Evolutionary conservation across 805 yeast species (phyloP), one percentile per base, ranked within the genome.

Genomic region (Candida saitoana): DNA sequence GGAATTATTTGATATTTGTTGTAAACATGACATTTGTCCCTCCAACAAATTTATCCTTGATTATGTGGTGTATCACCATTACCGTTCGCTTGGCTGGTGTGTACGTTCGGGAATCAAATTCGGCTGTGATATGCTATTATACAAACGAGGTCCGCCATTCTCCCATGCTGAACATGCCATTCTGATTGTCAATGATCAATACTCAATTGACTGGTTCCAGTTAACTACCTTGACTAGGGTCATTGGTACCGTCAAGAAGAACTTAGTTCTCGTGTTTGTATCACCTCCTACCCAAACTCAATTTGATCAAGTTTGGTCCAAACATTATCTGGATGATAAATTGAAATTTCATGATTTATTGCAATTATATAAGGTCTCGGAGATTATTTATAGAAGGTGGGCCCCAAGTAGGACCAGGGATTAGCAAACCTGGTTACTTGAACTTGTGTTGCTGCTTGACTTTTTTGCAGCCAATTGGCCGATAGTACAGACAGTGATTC

Each of bases 101-200:
- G 93, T 84, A 2, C 73, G 95, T 44, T 78, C 90, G 0, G 99
- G 98, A 0, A 77, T 89, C 43, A 93, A 93, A 60, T 93, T 93
- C 60, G 96, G 96, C 2, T 76, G 86, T n/a, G 95, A 90, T 53
- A 84, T 69, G 60, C 64, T 93, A 6, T 68, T 93, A 4, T 93
- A 93, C 60, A 79, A 83, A 41, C 71, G 91, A 44, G 99, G 99
- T 0, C 99, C 98, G 6, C 97, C 97, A 1, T 88, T 90, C 59
- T 80, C 84, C 39, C 99, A 93, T 59, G 97, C 99, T 0, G 96
- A 89, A 57, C 87, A 79, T 59, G 87, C 91, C 5, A 66, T 85
- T 4, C 44, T 79, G 19, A 71, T 76, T 1, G 61, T 65, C 34
- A 63, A 60, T 17, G 67, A 57, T 6, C 50, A 54, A 0, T 46